A percentile compares a stretch with the other conserved stretches of the same genome.
Evolutionary conservation across 2,329 filamentous ascomycete genomes (phyloP).

Genomic region (Nothophoma quercina): DNA sequence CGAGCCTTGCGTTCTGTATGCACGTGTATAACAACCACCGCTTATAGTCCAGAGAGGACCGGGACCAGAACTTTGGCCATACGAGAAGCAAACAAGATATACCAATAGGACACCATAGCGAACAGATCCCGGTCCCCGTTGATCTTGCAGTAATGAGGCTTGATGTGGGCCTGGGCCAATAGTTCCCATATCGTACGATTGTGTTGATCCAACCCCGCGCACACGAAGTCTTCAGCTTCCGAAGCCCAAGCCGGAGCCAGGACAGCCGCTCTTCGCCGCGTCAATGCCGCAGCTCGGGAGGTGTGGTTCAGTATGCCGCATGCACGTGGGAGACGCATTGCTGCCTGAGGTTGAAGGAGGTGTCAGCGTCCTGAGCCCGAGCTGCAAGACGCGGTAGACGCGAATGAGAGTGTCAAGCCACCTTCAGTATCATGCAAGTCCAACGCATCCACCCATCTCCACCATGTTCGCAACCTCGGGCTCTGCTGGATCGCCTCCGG

Average conservation of each 20-base stretch:
- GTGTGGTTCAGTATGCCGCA: not conserved
- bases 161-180: not conserved
- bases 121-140: not conserved
- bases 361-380: not conserved
- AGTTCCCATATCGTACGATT: slow-evolving; percentile 1
- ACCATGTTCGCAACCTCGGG: not conserved
- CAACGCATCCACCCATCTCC: not conserved
- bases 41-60: not conserved
- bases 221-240: not conserved
- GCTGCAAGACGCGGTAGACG: not conserved
- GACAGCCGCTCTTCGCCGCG: not conserved
- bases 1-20: slow-evolving; percentile 3
- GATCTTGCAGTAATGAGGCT: not conserved
- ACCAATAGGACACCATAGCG: not conserved
- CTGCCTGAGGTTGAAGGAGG: not conserved
- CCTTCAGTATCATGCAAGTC: not conserved
- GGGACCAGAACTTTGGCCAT: not conserved
- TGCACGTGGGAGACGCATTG: not conserved
- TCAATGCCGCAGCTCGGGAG: not conserved
- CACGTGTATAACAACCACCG: slow-evolving; percentile 1
- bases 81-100: not conserved
- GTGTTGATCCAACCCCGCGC: not conserved
- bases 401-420: not conserved
- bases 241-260: not conserved
- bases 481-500: not conserved